A percentile compares a stretch with the other conserved stretches of the same genome.
phyloP scores from a whole-genome alignment of 1,284 basidiomycete species.

The Moniliella sp. region DNA sequence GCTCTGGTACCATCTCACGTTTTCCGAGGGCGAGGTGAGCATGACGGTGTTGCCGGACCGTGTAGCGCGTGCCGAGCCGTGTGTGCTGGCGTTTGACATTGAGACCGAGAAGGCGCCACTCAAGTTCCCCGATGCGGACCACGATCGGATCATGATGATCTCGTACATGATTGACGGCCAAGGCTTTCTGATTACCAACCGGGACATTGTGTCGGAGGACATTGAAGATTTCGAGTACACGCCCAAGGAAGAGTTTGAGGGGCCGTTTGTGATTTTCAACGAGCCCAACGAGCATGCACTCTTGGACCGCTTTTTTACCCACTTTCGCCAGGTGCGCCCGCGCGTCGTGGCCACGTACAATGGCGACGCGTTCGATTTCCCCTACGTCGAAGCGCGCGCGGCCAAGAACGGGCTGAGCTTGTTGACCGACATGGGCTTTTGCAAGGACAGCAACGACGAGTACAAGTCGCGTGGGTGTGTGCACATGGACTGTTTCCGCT shows the following conservation, averaged over 20 bases:
- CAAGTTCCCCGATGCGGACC: slow-evolving; percentile 86
- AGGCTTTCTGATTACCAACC: slow-evolving; percentile 88
- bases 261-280: slow-evolving; percentile 88
- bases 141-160: slow-evolving; percentile 99
- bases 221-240: slow-evolving; percentile 98
- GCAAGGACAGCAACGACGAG: slow-evolving; percentile 74
- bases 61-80: slow-evolving; percentile 93
- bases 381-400: slow-evolving; percentile 74
- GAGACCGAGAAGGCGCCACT: slow-evolving; percentile 94
- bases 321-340: slow-evolving; percentile 74
- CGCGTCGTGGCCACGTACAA: slow-evolving; percentile 97
- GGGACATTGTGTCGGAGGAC: slow-evolving; percentile 88
- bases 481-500: slow-evolving; percentile 98
- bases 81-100: slow-evolving; percentile 97
- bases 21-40: slow-evolving; percentile 52
- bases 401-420: slow-evolving; percentile 81
- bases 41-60: slow-evolving; percentile 55
- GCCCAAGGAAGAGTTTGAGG: slow-evolving; percentile 89
- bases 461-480: slow-evolving; percentile 81
- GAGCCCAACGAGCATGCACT: slow-evolving; percentile 72
- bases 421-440: slow-evolving; percentile 82
- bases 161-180: slow-evolving; percentile 94
- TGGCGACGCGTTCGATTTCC: slow-evolving; percentile 98
- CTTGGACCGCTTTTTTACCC: slow-evolving; percentile 71
- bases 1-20: slow-evolving; percentile 71